Conservation (phyloP, 768 basidiomycete genomes). For the Termitomyces heimii region DNA sequence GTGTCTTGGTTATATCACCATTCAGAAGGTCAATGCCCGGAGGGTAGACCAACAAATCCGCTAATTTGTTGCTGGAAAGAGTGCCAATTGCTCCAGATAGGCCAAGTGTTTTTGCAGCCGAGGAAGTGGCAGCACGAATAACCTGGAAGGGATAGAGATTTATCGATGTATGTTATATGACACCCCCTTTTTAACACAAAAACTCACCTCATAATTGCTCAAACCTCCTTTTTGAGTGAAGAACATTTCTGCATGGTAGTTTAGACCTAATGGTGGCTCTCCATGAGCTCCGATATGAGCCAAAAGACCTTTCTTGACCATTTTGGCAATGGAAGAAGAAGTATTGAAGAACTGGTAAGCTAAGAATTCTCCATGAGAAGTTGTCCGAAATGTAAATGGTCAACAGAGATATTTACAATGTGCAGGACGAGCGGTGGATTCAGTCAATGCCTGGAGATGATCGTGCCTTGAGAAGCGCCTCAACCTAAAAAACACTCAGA, state of each 20-base stretch:
- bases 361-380: conserved; percentile 18
- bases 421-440: conserved; percentile 53
- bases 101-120: conserved; percentile 61
- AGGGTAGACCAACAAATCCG: conserved; percentile 65
- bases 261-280: conserved; percentile 64
- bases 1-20: conserved; percentile 43
- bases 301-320: conserved; percentile 57
- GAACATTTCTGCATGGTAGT: conserved; percentile 72
- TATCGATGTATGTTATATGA: neutral
- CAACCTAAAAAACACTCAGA: conserved; percentile 32
- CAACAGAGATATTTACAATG: conserved; percentile 38
- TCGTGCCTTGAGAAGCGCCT: conserved; percentile 62
- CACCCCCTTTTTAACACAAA: neutral
- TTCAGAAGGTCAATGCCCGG: conserved; percentile 51
- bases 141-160: conserved; percentile 30
- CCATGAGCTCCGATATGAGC: conserved; percentile 73
- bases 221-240: conserved; percentile 61
- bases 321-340: conserved; percentile 59
- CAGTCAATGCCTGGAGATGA: conserved; percentile 51
- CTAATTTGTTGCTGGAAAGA: conserved; percentile 59
- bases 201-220: conserved; percentile 59
- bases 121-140: conserved; percentile 61
- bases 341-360: conserved; percentile 67
- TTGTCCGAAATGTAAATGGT: neutral
- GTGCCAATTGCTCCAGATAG: conserved; percentile 58